These are phyloP conservation scores for Aethionema arabicum DNA, from an alignment of 345 rosid genomes.

Conservation along the genomic window DNA sequence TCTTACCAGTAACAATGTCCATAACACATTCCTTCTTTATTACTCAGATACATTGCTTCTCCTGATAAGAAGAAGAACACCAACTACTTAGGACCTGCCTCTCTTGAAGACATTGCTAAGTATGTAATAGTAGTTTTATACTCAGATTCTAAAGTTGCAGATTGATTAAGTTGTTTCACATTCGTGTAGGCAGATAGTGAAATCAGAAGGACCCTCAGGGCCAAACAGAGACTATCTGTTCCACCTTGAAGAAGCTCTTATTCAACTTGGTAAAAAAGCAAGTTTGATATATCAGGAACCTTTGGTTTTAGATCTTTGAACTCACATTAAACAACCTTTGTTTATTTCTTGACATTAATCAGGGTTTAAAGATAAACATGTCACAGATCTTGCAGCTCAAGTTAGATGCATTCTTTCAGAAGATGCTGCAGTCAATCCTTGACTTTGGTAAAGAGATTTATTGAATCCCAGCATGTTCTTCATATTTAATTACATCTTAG, in stretches of 20 bases:
- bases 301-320: background rate
- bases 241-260: constrained; percentile 70
- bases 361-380: constrained; percentile 76
- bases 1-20: background rate
- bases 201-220: constrained; percentile 89
- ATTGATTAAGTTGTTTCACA: background rate
- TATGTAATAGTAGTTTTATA: constrained; percentile 35
- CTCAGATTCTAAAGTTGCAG: background rate
- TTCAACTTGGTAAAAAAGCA: constrained; percentile 46
- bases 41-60: constrained; percentile 75
- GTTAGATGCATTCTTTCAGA: constrained; percentile 56
- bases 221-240: constrained; percentile 89
- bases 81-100: constrained; percentile 82
- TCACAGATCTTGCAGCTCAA: constrained; percentile 66
- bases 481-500: constrained; percentile 12
- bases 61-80: constrained; percentile 64
- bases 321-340: background rate
- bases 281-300: background rate
- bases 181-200: constrained; percentile 59
- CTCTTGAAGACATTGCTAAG: constrained; percentile 78
- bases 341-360: constrained; percentile 7
- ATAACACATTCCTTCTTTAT: constrained; percentile 4
- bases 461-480: constrained; percentile 14
- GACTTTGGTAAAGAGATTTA: constrained; percentile 23
- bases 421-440: constrained; percentile 8